These are phyloP conservation scores for Rosa persica DNA, from an alignment of 306 rosid genomes.

Conservation along the genomic window DNA sequence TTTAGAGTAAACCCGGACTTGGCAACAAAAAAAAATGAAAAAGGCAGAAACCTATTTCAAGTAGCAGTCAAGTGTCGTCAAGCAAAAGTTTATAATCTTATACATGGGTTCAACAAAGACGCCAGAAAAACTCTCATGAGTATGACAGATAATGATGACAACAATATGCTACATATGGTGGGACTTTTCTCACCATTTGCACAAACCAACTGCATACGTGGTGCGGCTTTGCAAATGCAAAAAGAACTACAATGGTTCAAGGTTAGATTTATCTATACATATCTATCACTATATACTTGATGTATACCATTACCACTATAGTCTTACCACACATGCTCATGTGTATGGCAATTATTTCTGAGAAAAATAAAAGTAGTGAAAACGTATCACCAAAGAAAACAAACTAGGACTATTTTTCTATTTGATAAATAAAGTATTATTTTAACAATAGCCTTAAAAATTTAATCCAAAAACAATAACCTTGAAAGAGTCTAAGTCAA, in stretches of 20 bases:
- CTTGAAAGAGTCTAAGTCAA: too few species aligned
- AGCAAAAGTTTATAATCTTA: constrained; percentile 3
- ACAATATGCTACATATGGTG: constrained; percentile 12
- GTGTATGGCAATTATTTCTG: too few species aligned
- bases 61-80: neutral
- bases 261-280: neutral
- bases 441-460: too few species aligned
- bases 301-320: too few species aligned
- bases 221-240: constrained; percentile 22
- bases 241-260: neutral
- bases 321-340: too few species aligned
- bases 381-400: too few species aligned
- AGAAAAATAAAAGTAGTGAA: too few species aligned
- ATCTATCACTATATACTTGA: too few species aligned
- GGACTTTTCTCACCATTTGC: neutral
- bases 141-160: neutral
- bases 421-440: too few species aligned
- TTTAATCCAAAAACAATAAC: too few species aligned
- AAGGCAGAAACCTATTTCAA: neutral
- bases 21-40: too few species aligned
- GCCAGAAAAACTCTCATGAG: accelerated
- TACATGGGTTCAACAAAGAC: neutral
- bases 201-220: neutral
- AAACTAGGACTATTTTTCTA: too few species aligned
- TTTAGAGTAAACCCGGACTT: neutral